Evolutionary conservation across 495 filamentous ascomycete genomes (phyloP).

Genomic region (Aspergillus saccharolyticus): DNA sequence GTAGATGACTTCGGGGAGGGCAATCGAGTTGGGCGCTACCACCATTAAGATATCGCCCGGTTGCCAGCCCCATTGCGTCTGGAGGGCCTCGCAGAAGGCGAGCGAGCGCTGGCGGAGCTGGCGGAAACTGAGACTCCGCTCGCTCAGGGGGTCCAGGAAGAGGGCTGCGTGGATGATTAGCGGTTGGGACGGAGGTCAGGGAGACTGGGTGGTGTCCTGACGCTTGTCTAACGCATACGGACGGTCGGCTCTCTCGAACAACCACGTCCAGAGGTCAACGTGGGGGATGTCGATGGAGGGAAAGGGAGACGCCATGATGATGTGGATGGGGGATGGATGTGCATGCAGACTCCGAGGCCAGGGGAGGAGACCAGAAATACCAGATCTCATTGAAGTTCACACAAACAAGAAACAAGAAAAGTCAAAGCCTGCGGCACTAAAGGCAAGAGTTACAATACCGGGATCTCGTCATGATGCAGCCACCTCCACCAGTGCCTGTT

Average conservation of each 20-base stretch:
- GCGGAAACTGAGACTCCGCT: constrained; percentile 62
- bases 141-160: constrained; percentile 52
- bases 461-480: background rate
- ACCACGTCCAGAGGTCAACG: constrained; percentile 61
- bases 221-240: constrained; percentile 2
- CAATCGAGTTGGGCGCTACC: constrained; percentile 63
- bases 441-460: background rate
- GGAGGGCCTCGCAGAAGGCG: constrained; percentile 65
- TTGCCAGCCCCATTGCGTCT: constrained; percentile 62
- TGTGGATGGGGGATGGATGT: background rate
- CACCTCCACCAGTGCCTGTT: background rate
- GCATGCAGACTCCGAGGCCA: too few species aligned
- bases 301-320: constrained; percentile 28
- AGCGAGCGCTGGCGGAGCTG: constrained; percentile 53
- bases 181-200: constrained; percentile 7
- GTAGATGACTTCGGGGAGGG: constrained; percentile 60
- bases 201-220: background rate
- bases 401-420: background rate
- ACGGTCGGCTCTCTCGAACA: constrained; percentile 27
- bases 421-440: background rate
- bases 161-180: constrained; percentile 3
- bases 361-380: background rate
- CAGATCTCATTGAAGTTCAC: background rate
- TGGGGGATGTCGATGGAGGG: constrained; percentile 56
- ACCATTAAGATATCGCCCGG: constrained; percentile 67